These are phyloP conservation scores for Exophiala oligosperma DNA, from an alignment of 2,329 filamentous ascomycete species.

Conservation along the genomic window DNA sequence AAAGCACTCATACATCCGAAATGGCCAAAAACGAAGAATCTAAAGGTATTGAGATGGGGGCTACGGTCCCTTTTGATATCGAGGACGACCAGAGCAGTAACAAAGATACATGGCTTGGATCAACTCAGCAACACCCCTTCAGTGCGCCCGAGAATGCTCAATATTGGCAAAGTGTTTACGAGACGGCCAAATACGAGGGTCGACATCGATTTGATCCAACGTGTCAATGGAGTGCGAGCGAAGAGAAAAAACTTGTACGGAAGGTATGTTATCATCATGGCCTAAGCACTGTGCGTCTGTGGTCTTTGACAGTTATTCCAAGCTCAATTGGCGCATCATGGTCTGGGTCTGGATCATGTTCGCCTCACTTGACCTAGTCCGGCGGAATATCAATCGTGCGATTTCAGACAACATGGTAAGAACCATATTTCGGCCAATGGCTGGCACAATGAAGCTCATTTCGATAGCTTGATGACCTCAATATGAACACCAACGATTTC, in stretches of 20 bases:
- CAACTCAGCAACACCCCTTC: conserved; percentile 39
- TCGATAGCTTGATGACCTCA: conserved; percentile 35
- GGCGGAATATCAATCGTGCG: conserved; percentile 50
- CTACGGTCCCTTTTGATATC: not conserved
- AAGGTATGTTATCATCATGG: conserved; percentile 3
- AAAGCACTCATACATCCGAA: not conserved
- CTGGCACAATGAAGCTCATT: not conserved
- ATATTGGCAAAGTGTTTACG: conserved; percentile 56
- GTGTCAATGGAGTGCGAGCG: conserved; percentile 17
- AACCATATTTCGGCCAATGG: not conserved
- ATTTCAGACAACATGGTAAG: conserved; percentile 57
- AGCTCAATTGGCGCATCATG: conserved; percentile 33
- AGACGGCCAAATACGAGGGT: conserved; percentile 51
- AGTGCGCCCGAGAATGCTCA: conserved; percentile 53
- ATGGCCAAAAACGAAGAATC: not conserved
- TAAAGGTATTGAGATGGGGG: not conserved
- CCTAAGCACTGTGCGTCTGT: not conserved
- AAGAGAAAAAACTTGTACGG: conserved; percentile 27
- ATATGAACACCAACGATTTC: conserved; percentile 47
- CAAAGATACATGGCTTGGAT: conserved; percentile 5
- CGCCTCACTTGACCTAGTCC: conserved; percentile 56
- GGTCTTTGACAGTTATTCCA: not conserved
- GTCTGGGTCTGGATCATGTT: conserved; percentile 51
- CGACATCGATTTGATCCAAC: conserved; percentile 43
- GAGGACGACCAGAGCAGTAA: not conserved